A percentile compares a stretch with the other conserved stretches of the same genome.
These are phyloP conservation scores for Cotoneaster glaucophyllus DNA, from an alignment of 306 rosid species.

Conservation along the genomic window DNA sequence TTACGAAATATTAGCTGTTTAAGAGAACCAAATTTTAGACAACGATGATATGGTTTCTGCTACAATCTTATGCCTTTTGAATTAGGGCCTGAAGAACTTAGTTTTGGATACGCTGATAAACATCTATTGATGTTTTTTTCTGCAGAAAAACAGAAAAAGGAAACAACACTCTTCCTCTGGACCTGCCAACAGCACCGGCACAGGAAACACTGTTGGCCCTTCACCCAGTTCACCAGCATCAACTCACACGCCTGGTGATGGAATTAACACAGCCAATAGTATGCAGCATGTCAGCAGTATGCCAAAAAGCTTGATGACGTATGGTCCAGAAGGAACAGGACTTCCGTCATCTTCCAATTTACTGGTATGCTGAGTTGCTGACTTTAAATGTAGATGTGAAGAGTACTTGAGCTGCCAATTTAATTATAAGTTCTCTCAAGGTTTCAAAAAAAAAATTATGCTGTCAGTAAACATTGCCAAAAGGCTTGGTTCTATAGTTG, in stretches of 20 bases:
- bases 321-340: conserved; percentile 68
- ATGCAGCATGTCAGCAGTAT: conserved; percentile 65
- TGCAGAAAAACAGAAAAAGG: conserved; percentile 78
- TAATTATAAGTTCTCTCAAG: neutral
- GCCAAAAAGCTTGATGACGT: conserved; percentile 66
- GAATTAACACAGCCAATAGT: conserved; percentile 57
- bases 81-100: neutral
- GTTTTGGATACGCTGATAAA: conserved; percentile 3
- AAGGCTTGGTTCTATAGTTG: neutral
- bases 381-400: neutral
- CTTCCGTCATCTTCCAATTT: conserved; percentile 84
- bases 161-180: conserved; percentile 91
- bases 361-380: conserved; percentile 51
- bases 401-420: neutral
- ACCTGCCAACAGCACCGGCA: conserved; percentile 85
- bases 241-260: conserved; percentile 89
- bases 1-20: neutral
- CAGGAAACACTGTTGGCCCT: conserved; percentile 85
- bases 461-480: neutral
- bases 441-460: neutral
- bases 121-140: conserved; percentile 14
- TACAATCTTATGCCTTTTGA: conserved; percentile 10
- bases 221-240: conserved; percentile 88
- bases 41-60: neutral
- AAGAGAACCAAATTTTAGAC: neutral